Conservation (phyloP, 2,329 filamentous ascomycete genomes). For the Corinectria fuckeliana region DNA sequence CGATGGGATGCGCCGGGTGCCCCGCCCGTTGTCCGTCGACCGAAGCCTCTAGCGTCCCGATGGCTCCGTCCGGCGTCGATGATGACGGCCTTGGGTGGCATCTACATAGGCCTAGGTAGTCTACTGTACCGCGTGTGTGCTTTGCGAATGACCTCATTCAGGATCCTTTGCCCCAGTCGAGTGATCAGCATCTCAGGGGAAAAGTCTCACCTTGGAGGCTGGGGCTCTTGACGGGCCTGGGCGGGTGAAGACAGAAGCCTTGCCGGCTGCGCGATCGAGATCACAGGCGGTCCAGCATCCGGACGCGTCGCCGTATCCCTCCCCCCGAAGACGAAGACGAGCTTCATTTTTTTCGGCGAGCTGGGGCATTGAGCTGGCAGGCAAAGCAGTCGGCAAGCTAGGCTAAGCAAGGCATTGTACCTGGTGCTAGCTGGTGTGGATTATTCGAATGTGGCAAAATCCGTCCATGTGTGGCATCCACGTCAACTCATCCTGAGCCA, state of each 20-base stretch:
- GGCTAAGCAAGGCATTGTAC: slow-evolving; percentile 3
- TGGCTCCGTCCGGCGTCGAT: slow-evolving; percentile 12
- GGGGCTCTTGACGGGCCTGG: slow-evolving; percentile 7
- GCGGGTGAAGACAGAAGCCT: too few species aligned
- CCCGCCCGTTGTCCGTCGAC: slow-evolving; percentile 25
- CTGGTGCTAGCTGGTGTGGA: slow-evolving; percentile 18
- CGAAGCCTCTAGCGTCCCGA: slow-evolving; percentile 21
- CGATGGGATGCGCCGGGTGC: slow-evolving; percentile 36
- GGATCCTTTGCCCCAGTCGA: slow-evolving; percentile 14
- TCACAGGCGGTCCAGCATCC: neutral
- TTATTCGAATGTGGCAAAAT: slow-evolving; percentile 35
- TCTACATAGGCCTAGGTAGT: too few species aligned
- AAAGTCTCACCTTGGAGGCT: slow-evolving; percentile 6
- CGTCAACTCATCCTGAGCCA: slow-evolving; percentile 19
- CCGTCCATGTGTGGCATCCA: slow-evolving; percentile 19
- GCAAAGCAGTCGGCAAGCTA: neutral
- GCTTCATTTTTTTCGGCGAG: neutral
- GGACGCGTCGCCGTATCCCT: slow-evolving; percentile 5
- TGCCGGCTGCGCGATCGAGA: neutral
- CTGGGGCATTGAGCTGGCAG: neutral
- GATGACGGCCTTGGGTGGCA: neutral
- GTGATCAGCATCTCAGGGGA: slow-evolving; percentile 22
- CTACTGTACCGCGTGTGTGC: too few species aligned
- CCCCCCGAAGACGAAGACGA: neutral
- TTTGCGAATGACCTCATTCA: slow-evolving; percentile 19